phyloP scores from a whole-genome alignment of 371 early-diverging fungal genomes.

The Syncephalastrum monosporum region DNA sequence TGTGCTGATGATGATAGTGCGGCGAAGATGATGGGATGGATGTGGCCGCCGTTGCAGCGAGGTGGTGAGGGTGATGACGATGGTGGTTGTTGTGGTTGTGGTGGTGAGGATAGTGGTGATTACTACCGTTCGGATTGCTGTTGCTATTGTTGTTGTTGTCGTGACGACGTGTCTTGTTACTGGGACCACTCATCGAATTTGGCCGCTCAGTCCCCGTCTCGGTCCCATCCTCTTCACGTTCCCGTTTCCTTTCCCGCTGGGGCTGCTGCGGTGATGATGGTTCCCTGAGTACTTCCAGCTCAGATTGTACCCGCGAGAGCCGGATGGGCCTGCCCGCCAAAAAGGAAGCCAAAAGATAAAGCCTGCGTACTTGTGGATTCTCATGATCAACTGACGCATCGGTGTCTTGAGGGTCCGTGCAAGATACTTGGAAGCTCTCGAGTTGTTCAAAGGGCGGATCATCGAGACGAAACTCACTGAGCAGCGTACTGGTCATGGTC shows the following conservation, averaged over 20 bases:
- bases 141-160: conserved; percentile 5
- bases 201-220: no score
- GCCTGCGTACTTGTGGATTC: conserved; percentile 11
- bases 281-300: conserved; percentile 7
- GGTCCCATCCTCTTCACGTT: no score
- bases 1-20: conserved; percentile 1
- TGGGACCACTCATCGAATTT: no score
- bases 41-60: no score
- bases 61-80: neutral
- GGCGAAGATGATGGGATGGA: neutral
- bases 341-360: conserved; percentile 24
- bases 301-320: conserved; percentile 8
- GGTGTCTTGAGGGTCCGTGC: conserved; percentile 10
- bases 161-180: conserved; percentile 16
- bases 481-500: conserved; percentile 13
- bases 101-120: neutral
- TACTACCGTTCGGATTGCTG: neutral
- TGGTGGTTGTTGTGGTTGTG: neutral
- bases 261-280: neutral
- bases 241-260: no score
- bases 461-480: conserved; percentile 25
- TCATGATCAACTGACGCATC: conserved; percentile 14
- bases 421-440: conserved; percentile 17
- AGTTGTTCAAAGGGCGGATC: conserved; percentile 48
- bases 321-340: conserved; percentile 14